phyloP scores from a whole-genome alignment of 805 yeast genomes.

The Kluyveromyces siamensis region DNA sequence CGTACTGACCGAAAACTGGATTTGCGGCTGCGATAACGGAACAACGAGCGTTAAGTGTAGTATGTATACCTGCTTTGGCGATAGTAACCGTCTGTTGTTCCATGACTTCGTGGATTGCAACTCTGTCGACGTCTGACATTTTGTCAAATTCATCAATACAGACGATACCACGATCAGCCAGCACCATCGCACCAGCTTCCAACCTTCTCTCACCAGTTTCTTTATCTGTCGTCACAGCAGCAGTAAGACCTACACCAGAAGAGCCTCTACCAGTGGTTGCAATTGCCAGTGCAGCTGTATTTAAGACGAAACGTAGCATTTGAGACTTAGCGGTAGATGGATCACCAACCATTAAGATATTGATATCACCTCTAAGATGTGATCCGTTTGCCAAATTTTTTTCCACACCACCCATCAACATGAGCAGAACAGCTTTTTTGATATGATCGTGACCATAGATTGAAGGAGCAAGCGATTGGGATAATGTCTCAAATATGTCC shows the following conservation, averaged over 20 bases:
- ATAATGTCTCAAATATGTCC: constrained; percentile 65
- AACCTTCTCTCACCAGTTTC: constrained; percentile 95
- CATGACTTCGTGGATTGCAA: constrained; percentile 99
- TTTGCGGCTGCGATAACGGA: constrained; percentile 97
- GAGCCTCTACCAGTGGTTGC: constrained; percentile 99
- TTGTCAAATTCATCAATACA: constrained; percentile 99
- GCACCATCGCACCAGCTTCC: constrained; percentile 99
- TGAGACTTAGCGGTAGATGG: constrained; percentile 98
- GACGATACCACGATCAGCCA: constrained; percentile 94
- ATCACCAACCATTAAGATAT: constrained; percentile 94
- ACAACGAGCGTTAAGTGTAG: constrained; percentile 92
- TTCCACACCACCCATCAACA: constrained; percentile 91
- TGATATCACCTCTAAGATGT: constrained; percentile 96
- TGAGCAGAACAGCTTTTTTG: constrained; percentile 81
- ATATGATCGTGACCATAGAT: constrained; percentile 89
- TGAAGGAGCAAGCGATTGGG: constrained; percentile 90
- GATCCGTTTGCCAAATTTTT: constrained; percentile 92
- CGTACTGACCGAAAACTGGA: constrained; percentile 95
- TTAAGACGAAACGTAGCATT: constrained; percentile 84
- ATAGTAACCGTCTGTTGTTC: constrained; percentile 98
- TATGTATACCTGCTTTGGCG: constrained; percentile 96
- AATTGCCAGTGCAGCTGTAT: constrained; percentile 90
- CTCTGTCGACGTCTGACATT: constrained; percentile 94
- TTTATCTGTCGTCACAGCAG: constrained; percentile 92
- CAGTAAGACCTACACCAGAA: constrained; percentile 99